Conservation (phyloP, 1,284 basidiomycete species). For the Trichosporon asahii region DNA sequence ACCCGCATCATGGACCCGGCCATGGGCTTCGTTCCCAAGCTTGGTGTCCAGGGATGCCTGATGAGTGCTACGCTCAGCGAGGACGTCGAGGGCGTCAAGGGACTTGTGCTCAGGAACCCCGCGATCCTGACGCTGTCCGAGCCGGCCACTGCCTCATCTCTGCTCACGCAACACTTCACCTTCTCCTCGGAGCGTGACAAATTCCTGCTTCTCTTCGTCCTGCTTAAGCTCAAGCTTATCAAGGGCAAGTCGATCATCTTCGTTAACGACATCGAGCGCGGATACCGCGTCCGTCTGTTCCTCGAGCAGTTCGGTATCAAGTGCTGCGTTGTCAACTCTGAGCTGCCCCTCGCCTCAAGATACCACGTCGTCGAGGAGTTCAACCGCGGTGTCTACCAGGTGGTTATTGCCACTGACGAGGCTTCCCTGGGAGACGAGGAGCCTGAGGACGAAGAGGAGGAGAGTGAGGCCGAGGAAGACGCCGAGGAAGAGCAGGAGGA, state of each 20-base stretch:
- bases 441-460: slow-evolving; percentile 51
- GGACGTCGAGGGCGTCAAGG: slow-evolving; percentile 88
- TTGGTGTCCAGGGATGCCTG: slow-evolving; percentile 83
- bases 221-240: slow-evolving; percentile 89
- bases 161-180: slow-evolving; percentile 74
- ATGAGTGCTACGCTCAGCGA: slow-evolving; percentile 99
- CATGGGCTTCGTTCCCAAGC: slow-evolving; percentile 67
- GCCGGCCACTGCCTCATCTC: slow-evolving; percentile 64
- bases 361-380: slow-evolving; percentile 99
- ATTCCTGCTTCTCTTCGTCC: slow-evolving; percentile 89
- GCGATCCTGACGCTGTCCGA: slow-evolving; percentile 82
- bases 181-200: slow-evolving; percentile 92
- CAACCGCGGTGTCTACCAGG: slow-evolving; percentile 97
- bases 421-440: slow-evolving; percentile 58
- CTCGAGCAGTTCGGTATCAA: slow-evolving; percentile 97
- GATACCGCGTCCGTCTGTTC: slow-evolving; percentile 92
- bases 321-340: slow-evolving; percentile 93
- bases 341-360: slow-evolving; percentile 91
- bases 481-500: slow-evolving; percentile 45
- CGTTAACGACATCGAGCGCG: slow-evolving; percentile 93
- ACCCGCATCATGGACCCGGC: slow-evolving; percentile 68
- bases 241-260: slow-evolving; percentile 96
- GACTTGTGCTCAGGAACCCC: slow-evolving; percentile 79
- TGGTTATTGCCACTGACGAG: slow-evolving; percentile 98
- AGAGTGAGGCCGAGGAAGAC: slow-evolving; percentile 49